Evolutionary conservation across 495 filamentous ascomycete genomes (phyloP).

Genomic region (Daldinia childiae): DNA sequence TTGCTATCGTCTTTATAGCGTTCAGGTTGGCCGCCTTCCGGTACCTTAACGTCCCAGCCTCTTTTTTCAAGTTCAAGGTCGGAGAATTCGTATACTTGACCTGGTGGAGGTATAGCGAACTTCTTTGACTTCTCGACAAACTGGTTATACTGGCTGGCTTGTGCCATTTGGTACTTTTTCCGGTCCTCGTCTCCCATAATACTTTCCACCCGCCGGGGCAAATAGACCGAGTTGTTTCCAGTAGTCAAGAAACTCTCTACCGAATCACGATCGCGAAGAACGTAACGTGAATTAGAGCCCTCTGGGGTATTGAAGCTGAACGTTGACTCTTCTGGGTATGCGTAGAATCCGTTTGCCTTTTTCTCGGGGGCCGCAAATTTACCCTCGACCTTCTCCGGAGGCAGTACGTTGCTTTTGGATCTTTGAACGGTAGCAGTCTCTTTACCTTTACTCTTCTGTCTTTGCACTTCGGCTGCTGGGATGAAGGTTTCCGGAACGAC

Average conservation of each 20-base stretch:
- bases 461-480: conserved; percentile 67
- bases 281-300: conserved; percentile 53
- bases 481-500: conserved; percentile 92
- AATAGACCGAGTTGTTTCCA: conserved; percentile 70
- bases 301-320: conserved; percentile 55
- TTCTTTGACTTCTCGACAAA: conserved; percentile 60
- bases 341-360: conserved; percentile 69
- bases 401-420: conserved; percentile 68
- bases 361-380: conserved; percentile 70
- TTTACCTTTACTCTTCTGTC: conserved; percentile 50
- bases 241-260: conserved; percentile 77
- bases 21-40: conserved; percentile 29
- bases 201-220: conserved; percentile 82
- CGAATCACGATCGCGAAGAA: conserved; percentile 69
- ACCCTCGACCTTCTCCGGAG: conserved; percentile 77
- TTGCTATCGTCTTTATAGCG: conserved; percentile 45
- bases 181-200: conserved; percentile 83
- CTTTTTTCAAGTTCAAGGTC: conserved; percentile 59
- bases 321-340: conserved; percentile 69
- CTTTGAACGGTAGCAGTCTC: conserved; percentile 54
- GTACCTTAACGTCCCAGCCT: conserved; percentile 49
- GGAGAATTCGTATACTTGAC: conserved; percentile 62
- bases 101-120: conserved; percentile 60
- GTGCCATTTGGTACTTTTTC: conserved; percentile 73
- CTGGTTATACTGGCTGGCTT: conserved; percentile 62